Base-by-base conservation (phyloP, 805 yeast genomes). In the Sugiyamaella chiloensis region DNA sequence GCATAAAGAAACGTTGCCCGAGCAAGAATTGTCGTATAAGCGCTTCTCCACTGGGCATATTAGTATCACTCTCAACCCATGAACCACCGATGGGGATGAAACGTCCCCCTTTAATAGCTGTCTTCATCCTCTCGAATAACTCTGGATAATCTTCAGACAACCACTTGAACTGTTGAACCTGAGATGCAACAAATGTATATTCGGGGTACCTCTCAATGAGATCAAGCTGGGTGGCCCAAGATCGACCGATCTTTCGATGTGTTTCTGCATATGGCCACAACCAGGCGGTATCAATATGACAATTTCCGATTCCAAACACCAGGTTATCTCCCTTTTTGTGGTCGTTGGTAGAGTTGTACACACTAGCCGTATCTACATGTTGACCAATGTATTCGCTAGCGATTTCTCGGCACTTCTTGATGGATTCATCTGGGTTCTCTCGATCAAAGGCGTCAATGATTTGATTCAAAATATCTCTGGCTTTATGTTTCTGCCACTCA, bases 251-350 rank as follows among this genome's bases (percentile, higher is more conserved):
- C 62, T 91, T 91, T 44, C 98, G 78, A 58, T 86, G 83, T 1
- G 98, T 88, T 64, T 93, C 97, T 2, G 96, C 97, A 72, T 85
- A 91, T n/a, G 97, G 98, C 99, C 99, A 91, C 50, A 89, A 73
- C 99, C 99, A 91, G 12, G 98, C 98, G 14, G 98, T 91, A 61
- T 91, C 99, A 57, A 90, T 90, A 65, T 90, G 98, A 64, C 98
- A 93, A 64, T 93, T 87, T 36, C 99, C 99, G 55, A 93, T 76
- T 6, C 87, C 96, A 65, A 72, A 84, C 8, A 90, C 96, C 24
- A 60, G 56, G 50, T 57, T 70, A 31, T 54, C 58, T 48, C 58
- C 42, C 31, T 65, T 60, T 14, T 24, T 37, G 4, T 34, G 14
- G 37, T 34, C 20, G 14, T 27, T 17, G 14, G 11, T 16, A 14